phyloP scores from a whole-genome alignment of 2,329 filamentous ascomycete species.

The Cercospora canescens region DNA sequence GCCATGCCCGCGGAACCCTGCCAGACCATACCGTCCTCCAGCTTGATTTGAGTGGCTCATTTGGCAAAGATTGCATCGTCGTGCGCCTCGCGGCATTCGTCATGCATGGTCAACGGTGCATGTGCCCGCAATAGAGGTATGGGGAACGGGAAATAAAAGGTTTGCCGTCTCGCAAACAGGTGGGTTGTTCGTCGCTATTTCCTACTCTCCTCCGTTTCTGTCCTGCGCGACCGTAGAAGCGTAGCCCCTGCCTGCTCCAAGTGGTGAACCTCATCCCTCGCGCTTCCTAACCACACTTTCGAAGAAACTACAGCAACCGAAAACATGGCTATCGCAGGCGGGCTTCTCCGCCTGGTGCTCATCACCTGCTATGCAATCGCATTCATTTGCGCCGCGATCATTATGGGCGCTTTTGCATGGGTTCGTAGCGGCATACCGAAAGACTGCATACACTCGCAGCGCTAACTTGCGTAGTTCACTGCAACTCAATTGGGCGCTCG shows the following conservation, averaged over 20 bases:
- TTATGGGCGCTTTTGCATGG: conserved; percentile 18
- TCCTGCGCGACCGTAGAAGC: neutral
- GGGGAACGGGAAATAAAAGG: neutral
- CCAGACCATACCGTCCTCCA: neutral
- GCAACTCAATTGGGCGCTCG: neutral
- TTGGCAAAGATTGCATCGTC: neutral
- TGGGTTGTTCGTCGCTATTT: neutral
- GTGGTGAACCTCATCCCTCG: neutral
- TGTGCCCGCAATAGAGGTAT: neutral
- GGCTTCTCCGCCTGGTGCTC: conserved; percentile 14
- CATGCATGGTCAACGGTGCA: neutral
- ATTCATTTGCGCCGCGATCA: conserved; percentile 9
- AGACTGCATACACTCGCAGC: neutral
- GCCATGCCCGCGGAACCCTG: conserved; percentile 1
- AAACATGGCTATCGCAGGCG: conserved; percentile 14
- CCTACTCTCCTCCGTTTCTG: neutral
- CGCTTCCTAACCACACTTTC: neutral
- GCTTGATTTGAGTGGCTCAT: neutral
- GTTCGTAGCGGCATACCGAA: neutral
- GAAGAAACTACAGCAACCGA: neutral
- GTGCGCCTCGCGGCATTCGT: conserved; percentile 2
- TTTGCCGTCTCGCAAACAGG: neutral
- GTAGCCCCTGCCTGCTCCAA: neutral
- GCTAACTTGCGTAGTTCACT: neutral
- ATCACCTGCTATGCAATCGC: conserved; percentile 13